Base-by-base conservation (phyloP, 306 rosid genomes). In the Vigna reflexopilosa region DNA sequence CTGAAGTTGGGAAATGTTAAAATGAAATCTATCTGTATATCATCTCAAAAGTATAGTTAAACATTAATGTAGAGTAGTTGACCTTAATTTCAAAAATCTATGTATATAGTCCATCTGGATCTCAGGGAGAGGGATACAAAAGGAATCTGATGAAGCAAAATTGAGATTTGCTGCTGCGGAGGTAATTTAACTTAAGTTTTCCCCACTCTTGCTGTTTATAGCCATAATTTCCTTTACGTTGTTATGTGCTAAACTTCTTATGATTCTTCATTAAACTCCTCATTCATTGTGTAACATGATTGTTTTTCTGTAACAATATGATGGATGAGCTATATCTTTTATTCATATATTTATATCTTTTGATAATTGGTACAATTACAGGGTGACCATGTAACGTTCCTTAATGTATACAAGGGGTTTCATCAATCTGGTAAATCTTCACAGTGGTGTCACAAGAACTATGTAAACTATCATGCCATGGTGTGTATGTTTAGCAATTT, bases 371-470 rank as follows among this genome's bases (percentile, higher is more conserved):
- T 47, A 42, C 11, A 68, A 20, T 20, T 89, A 69, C 90, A 94
- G 97, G 97, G 97, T 47, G 97, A 94, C 81, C 97, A 92, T 73
- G 90, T 94, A 75, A 92, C 97, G 0, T 92, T 94, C 89, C 91
- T 94, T 75, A 92, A 94, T 80, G 89, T 94, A 74, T 90, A 90
- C 70, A 94, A 94, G 83, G 97, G 93, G 45, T 94, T 92, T 88
- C 96, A 88, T 76, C 97, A 90, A 86, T 92, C 97, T 83, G 86
- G 97, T 72, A 94, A 92, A 89, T 94, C 97, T 76, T 83, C 98
- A 22, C 97, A 89, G 81, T 94, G 98, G 98, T 92, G 98, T 80
- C 92, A 94, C 81, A 94, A 83, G 88, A 90, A 94, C 87, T 86
- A 63, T 63, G 77, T 94, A 76, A 94, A 94, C 88, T 94, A 92